Evolutionary conservation across 371 early-diverging fungal genomes (phyloP), one percentile per base, ranked within the genome.

Genomic region (Lichtheimia hyalospora): DNA sequence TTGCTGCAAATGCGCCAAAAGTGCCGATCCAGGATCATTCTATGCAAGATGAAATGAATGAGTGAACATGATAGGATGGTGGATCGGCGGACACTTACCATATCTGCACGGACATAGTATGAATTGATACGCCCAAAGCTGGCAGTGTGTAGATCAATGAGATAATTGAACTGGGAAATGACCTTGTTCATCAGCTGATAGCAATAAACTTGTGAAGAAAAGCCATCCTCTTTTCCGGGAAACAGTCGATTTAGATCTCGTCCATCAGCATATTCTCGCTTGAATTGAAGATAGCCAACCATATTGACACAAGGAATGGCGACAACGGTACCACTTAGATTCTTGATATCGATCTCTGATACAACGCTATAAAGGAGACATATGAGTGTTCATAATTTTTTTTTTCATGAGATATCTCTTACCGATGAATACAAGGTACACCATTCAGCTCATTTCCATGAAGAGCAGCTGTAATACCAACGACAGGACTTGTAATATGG

Each of bases 401-500:
- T 54, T 21, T 18, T 54, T 15, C 8, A 15, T 46, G n/a, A 18
- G 24, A 24, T 24, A 25, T 16, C 13, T 12, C 25, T 59, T 86
- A 78, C 49, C 92, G 84, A 67, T 95, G 96, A 40, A 94, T 94
- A 64, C 93, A 85, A 6, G 94, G 94, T 18, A 95, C 92, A 28
- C 96, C 96, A 63, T 95, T 95, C 53, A 95, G 79, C 63, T 95
- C 96, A 65, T 95, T 94, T 55, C 96, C 95, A 66, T 95, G 96
- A 14, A 95, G 82, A 2, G 92, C 96, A 58, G 86, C 89, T 2
- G 90, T 89, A 61, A 70, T 68, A 40, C 70, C 70, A n/a, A 73
- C 70, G 15, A 70, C 70, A n/a, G 74, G 70, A 3, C 68, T 67
- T 8, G 39, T 27, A 34, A 25, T 13, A 51, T n/a, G n/a, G 14